These are phyloP conservation scores for Infundibulicybe gibba DNA, from an alignment of 768 basidiomycete species.

Conservation along the genomic window DNA sequence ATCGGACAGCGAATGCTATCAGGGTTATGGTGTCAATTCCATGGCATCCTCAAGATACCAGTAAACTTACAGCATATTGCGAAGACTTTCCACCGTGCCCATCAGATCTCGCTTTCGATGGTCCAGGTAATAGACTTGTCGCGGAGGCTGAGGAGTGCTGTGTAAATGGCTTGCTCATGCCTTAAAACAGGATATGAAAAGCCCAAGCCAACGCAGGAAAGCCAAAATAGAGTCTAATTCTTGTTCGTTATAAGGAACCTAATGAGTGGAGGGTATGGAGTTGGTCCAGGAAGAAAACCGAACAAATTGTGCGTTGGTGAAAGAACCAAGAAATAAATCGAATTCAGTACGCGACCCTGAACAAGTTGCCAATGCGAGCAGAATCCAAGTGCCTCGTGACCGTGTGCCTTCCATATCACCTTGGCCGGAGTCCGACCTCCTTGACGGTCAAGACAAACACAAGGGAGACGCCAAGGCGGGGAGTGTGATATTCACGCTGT, in stretches of 20 bases:
- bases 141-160: conserved; percentile 14
- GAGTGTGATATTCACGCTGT: too few species aligned
- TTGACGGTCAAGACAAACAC: too few species aligned
- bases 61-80: conserved; percentile 12
- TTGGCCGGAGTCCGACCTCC: too few species aligned
- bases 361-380: not conserved
- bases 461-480: too few species aligned
- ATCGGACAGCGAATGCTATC: conserved; percentile 24
- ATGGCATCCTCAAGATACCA: not conserved
- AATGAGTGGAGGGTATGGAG: conserved; percentile 1
- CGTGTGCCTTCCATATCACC: too few species aligned
- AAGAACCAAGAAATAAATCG: not conserved
- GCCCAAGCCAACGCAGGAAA: not conserved
- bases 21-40: not conserved
- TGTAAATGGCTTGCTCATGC: conserved; percentile 17
- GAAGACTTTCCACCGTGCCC: conserved; percentile 6
- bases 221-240: not conserved
- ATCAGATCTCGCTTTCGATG: not conserved
- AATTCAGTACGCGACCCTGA: not conserved
- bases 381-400: conserved; percentile 1
- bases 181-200: too few species aligned
- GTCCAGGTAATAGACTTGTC: conserved; percentile 12
- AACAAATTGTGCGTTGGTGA: too few species aligned
- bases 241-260: conserved; percentile 1
- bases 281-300: not conserved